Conservation (phyloP, 345 rosid species). For the Moricandia moricandioides region DNA sequence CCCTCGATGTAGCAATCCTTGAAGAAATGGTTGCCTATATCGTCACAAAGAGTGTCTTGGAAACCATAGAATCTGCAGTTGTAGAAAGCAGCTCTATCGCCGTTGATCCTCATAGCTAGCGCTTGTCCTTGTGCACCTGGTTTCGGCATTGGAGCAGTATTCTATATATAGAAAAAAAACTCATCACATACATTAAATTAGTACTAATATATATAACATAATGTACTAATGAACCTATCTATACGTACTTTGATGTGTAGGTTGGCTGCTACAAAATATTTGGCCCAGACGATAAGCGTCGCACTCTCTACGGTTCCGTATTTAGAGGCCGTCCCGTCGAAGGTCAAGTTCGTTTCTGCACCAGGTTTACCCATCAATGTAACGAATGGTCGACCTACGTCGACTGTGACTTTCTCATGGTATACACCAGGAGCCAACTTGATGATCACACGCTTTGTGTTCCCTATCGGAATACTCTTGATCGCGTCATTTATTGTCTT, state of each 20-base stretch:
- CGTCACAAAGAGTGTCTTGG: constrained; percentile 56
- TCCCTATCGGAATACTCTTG: constrained; percentile 46
- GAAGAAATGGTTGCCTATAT: constrained; percentile 48
- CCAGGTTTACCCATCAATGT: constrained; percentile 54
- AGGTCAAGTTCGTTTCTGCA: constrained; percentile 35
- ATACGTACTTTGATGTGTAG: constrained; percentile 12
- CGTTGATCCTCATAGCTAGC: constrained; percentile 49
- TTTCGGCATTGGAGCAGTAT: constrained; percentile 48
- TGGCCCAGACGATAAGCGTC: constrained; percentile 27
- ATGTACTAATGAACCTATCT: background rate
- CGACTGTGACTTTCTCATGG: constrained; percentile 54
- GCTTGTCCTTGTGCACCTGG: constrained; percentile 44
- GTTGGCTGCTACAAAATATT: constrained; percentile 31
- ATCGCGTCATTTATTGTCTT: constrained; percentile 51
- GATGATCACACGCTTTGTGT: constrained; percentile 52
- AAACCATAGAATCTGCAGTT: constrained; percentile 44
- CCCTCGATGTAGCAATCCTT: constrained; percentile 45
- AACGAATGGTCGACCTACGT: constrained; percentile 45
- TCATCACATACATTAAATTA: background rate
- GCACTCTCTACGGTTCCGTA: constrained; percentile 48
- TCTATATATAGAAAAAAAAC: constrained; percentile 28
- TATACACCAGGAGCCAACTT: constrained; percentile 50
- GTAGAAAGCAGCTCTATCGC: constrained; percentile 47
- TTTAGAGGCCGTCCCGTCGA: constrained; percentile 43
- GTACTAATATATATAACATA: background rate